phyloP scores from a whole-genome alignment of 2,329 filamentous ascomycete species.

The Exophiala dermatitidis region DNA sequence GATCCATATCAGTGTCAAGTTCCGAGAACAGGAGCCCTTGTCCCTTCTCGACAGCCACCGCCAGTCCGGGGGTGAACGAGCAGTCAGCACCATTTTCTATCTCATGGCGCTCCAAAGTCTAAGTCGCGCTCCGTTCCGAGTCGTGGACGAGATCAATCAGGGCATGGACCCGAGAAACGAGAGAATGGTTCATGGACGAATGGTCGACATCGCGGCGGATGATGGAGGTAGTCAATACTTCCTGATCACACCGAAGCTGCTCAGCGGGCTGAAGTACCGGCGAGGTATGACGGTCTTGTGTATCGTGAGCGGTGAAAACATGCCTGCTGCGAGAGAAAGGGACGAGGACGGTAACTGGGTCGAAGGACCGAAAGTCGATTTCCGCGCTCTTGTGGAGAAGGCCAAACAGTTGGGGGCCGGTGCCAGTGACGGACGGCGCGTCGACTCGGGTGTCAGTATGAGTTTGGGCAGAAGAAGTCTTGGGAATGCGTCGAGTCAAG shows the following conservation, averaged over 20 bases:
- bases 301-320: slow-evolving; percentile 77
- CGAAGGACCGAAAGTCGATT: slow-evolving; percentile 35
- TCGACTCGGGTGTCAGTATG: slow-evolving; percentile 11
- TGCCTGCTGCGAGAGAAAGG: slow-evolving; percentile 31
- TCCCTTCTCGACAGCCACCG: slow-evolving; percentile 83
- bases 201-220: slow-evolving; percentile 94
- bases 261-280: slow-evolving; percentile 79
- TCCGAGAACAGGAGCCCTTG: slow-evolving; percentile 77
- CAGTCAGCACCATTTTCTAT: slow-evolving; percentile 96
- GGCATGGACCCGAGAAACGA: slow-evolving; percentile 99
- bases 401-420: slow-evolving; percentile 31
- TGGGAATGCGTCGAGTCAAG: slow-evolving; percentile 4
- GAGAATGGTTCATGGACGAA: slow-evolving; percentile 92
- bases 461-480: slow-evolving; percentile 1
- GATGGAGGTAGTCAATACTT: slow-evolving; percentile 66
- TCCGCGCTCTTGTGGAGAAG: slow-evolving; percentile 32
- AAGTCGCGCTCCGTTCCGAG: slow-evolving; percentile 89
- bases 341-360: slow-evolving; percentile 20
- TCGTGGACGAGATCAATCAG: slow-evolving; percentile 99
- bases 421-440: slow-evolving; percentile 1
- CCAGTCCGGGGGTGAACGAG: slow-evolving; percentile 91
- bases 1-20: slow-evolving; percentile 89
- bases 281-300: slow-evolving; percentile 86
- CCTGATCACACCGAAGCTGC: slow-evolving; percentile 91
- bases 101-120: slow-evolving; percentile 95